A percentile compares a stretch with the other conserved stretches of the same genome.
Evolutionary conservation across 495 filamentous ascomycete genomes (phyloP).

Genomic region (Mytilinidion resinicola): DNA sequence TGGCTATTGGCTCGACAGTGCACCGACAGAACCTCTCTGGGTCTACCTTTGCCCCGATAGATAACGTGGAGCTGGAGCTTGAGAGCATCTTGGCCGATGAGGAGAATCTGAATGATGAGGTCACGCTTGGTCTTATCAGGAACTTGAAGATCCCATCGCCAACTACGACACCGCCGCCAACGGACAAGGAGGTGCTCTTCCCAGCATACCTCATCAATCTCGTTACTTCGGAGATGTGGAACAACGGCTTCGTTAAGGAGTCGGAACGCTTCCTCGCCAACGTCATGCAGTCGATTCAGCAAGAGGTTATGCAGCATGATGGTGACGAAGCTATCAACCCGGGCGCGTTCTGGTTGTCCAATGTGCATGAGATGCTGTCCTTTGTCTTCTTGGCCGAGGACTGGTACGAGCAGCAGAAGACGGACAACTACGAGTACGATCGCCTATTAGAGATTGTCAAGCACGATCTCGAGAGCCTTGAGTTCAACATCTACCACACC

Average conservation of each 20-base stretch:
- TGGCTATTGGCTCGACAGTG: slow-evolving; percentile 65
- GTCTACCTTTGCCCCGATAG: slow-evolving; percentile 68
- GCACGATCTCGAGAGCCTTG: slow-evolving; percentile 93
- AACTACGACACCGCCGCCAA: slow-evolving; percentile 73
- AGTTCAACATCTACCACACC: slow-evolving; percentile 99
- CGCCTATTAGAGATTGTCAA: slow-evolving; percentile 97
- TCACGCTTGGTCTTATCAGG: slow-evolving; percentile 88
- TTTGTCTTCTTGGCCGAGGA: slow-evolving; percentile 99
- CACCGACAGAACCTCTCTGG: slow-evolving; percentile 61
- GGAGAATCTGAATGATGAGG: slow-evolving; percentile 91
- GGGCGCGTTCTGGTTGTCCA: slow-evolving; percentile 97
- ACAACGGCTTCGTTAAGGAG: slow-evolving; percentile 99
- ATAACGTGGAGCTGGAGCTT: slow-evolving; percentile 88
- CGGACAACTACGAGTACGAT: slow-evolving; percentile 98
- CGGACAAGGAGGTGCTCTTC: slow-evolving; percentile 98
- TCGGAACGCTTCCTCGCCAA: slow-evolving; percentile 98
- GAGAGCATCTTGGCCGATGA: slow-evolving; percentile 92
- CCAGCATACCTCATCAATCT: slow-evolving; percentile 98
- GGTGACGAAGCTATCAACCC: slow-evolving; percentile 96
- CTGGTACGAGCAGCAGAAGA: slow-evolving; percentile 99
- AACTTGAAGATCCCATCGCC: slow-evolving; percentile 93
- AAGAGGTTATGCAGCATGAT: slow-evolving; percentile 98
- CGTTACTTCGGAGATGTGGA: slow-evolving; percentile 99
- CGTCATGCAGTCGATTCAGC: slow-evolving; percentile 99
- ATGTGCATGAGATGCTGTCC: slow-evolving; percentile 99